Base-by-base conservation (phyloP, 805 yeast genomes). In the Pichia phayaonensis region DNA sequence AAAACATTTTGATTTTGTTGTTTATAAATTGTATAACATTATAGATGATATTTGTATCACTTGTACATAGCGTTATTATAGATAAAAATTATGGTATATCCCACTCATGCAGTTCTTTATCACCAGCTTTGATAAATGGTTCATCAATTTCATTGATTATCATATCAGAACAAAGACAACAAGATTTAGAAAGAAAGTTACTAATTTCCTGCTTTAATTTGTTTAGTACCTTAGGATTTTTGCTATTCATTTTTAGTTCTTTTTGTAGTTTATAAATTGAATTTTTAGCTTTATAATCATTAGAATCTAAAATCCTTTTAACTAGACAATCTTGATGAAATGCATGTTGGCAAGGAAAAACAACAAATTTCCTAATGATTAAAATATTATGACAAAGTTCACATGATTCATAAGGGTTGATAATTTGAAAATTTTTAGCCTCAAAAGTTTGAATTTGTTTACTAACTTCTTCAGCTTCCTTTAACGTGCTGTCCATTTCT, bases 291-390 rank as follows among this genome's bases (percentile, higher is more conserved):
- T 80, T 74, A 62, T 83, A 83, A 56, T 88, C 89, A 42, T 81
- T 81, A 29, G 84, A 81, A 36, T 72, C 71, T 47, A 84, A 61
- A 34, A 85, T 78, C 39, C 70, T 70, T 50, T 78, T 76, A 8
- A 85, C 77, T n/a, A 89, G 65, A 69, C 99, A 94, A 62, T 90
- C 96, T 47, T 82, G 83, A 62, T 94, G 98, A 68, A 87, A 86
- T 6, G 87, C 80, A 64, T 94, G 99, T 50, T 79, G 84, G 63
- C 99, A 94, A 0, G 97, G 97, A 61, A 88, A 94, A 6, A 83
- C 80, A 48, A 83, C 75, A 58, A 90, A 90, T 61, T 81, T 85
- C 51, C 89, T 77, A 4, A 83, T 77, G 3, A 88, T 75, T 43
- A 92, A 70, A 10, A 94, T 75, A 56, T 76, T 76, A n/a, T 72